Conservation (phyloP, 768 basidiomycete genomes). For the Psilocybe sp. region DNA sequence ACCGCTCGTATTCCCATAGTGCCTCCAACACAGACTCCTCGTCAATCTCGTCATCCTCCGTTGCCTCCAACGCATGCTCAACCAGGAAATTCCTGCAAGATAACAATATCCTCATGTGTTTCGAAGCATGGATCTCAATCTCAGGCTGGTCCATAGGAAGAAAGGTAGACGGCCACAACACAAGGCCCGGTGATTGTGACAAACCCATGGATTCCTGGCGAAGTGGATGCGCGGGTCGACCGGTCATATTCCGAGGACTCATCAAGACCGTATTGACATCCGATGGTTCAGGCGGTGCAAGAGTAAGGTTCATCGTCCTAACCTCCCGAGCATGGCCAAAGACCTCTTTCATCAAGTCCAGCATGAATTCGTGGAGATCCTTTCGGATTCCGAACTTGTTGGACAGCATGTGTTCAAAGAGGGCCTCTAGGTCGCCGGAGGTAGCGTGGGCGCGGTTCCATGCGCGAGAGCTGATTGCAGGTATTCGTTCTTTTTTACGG, state of each 20-base stretch:
- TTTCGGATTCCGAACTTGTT: conserved; percentile 51
- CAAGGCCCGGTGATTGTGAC: conserved; percentile 54
- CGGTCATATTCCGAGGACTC: neutral
- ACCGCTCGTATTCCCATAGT: conserved; percentile 58
- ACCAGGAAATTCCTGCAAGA: conserved; percentile 35
- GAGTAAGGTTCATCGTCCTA: conserved; percentile 48
- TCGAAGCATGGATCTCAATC: conserved; percentile 68
- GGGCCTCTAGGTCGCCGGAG: conserved; percentile 46
- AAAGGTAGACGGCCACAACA: conserved; percentile 58
- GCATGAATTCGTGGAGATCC: conserved; percentile 46
- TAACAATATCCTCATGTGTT: conserved; percentile 49
- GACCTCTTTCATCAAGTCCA: conserved; percentile 40
- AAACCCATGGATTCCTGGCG: conserved; percentile 12
- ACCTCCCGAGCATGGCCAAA: conserved; percentile 54
- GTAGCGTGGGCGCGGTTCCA: conserved; percentile 43
- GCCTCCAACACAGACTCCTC: conserved; percentile 35
- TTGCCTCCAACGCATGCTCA: conserved; percentile 32
- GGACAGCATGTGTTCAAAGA: conserved; percentile 61
- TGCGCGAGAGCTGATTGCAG: conserved; percentile 16
- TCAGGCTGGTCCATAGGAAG: conserved; percentile 53
- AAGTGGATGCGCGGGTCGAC: neutral
- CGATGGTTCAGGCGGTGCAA: conserved; percentile 44
- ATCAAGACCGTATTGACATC: neutral
- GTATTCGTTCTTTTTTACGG: conserved; percentile 1
- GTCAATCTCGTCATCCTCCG: conserved; percentile 32